Evolutionary conservation across 768 basidiomycete genomes (phyloP).

Genomic region (Coprinopsis cinerea): DNA sequence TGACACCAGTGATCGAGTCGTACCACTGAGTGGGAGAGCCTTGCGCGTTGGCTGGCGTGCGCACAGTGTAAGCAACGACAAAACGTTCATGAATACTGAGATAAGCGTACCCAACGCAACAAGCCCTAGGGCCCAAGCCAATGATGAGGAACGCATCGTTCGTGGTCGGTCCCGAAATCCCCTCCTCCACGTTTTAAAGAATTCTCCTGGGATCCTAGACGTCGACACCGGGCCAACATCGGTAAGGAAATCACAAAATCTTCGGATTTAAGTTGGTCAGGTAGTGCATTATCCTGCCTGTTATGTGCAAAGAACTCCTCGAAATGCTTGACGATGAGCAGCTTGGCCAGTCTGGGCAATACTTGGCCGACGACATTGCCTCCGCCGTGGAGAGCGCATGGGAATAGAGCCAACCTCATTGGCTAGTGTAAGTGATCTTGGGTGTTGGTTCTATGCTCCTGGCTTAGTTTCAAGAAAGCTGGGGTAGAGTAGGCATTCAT

Average conservation of each 20-base stretch:
- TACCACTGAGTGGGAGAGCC: conserved; percentile 5
- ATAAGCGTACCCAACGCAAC: neutral
- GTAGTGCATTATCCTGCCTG: too few species aligned
- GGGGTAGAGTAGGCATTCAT: too few species aligned
- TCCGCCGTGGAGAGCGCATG: neutral
- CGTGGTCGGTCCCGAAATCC: too few species aligned
- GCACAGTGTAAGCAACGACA: neutral
- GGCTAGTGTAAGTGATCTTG: neutral
- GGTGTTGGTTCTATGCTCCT: too few species aligned
- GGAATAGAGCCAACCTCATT: neutral
- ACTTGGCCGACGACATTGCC: neutral
- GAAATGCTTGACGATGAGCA: neutral
- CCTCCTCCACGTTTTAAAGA: too few species aligned
- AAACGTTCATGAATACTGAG: neutral
- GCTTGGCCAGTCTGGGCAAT: neutral
- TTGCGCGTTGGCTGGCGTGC: conserved; percentile 4
- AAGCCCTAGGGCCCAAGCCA: neutral
- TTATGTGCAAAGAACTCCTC: neutral
- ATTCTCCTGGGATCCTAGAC: neutral
- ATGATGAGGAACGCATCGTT: neutral
- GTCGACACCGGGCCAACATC: neutral
- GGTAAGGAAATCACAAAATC: neutral
- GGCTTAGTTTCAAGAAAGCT: too few species aligned
- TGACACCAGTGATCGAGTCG: conserved; percentile 5
- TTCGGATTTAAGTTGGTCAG: neutral